Base-by-base conservation (phyloP, 1,139 yeast species). In the Zygosaccharomyces sapae region DNA sequence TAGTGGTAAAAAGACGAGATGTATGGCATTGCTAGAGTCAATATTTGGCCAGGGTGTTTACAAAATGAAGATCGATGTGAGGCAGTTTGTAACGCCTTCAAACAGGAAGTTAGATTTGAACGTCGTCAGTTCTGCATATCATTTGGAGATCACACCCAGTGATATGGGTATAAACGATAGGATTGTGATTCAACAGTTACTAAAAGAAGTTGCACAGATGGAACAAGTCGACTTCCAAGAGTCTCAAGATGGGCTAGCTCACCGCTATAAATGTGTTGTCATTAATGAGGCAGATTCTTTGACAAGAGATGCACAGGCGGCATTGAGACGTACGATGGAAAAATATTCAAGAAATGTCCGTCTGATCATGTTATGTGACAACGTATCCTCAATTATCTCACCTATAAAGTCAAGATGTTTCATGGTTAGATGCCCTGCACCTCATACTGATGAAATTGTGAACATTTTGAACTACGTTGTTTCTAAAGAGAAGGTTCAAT, bases 221-320 rank as follows among this genome's bases (percentile, higher is more conserved):
- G 97, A 90, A 61, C 96, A 90, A 62, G 90, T 92, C 22, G 97
- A 90, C 50, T 64, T 63, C 44, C 62, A 61, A 35, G 61, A 59
- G 12, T 55, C 63, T 2, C 56, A 55, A 25, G 63, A 58, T 33
- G 68, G 68, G 3, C 45, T 63, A 31, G 66, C 67, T 7, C 95
- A 87, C 62, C 73, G 90, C 52, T 92, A 89, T 71, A 92, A 90
- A 66, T 86, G 90, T 37, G 97, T 92, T 16, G 79, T 92, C 10
- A 89, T 92, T 49, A 92, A 94, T 63, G 97, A 92, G 66, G 97
- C 98, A 0, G 97, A 92, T 57, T 77, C 95, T n/a, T 87, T 92
- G 90, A 92, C 98, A 0, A 90, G 97, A 0, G 97, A 96, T 41
- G 98, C 98, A 0, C 99, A 92, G 67, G 96, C 90, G 63, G 99